phyloP scores from a whole-genome alignment of 306 rosid species.

The Sphenostylis stenocarpa region DNA sequence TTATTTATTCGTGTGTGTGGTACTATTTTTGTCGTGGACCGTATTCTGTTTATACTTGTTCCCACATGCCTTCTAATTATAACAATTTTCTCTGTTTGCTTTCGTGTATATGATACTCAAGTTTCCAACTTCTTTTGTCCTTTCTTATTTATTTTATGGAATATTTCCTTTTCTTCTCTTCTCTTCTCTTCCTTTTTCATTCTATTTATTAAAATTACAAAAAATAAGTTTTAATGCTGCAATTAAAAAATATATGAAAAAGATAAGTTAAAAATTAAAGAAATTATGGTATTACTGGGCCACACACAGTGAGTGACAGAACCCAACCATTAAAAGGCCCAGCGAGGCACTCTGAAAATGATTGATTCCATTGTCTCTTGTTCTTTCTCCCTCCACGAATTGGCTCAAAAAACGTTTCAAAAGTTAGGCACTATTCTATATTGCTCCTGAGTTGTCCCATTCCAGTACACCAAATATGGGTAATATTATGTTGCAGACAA shows the following conservation, averaged over 20 bases:
- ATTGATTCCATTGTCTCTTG: constrained; percentile 21
- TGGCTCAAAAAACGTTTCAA: constrained; percentile 21
- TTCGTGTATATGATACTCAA: background rate
- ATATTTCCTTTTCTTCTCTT: background rate
- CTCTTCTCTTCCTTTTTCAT: background rate
- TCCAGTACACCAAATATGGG: background rate
- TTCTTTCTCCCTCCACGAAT: background rate
- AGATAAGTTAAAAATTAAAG: too few relatives aligned
- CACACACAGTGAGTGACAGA: background rate
- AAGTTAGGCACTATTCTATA: constrained; percentile 34
- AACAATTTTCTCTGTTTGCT: background rate
- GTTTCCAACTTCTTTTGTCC: constrained; percentile 5
- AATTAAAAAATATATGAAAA: too few relatives aligned
- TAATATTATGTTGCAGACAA: background rate
- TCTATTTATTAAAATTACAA: too few relatives aligned
- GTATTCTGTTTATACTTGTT: background rate
- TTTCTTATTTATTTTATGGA: background rate
- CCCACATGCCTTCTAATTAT: background rate
- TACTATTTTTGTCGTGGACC: constrained; percentile 1
- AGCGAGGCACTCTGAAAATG: constrained; percentile 27
- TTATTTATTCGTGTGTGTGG: background rate
- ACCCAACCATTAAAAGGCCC: constrained; percentile 10
- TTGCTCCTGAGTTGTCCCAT: constrained; percentile 26
- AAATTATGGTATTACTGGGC: background rate
- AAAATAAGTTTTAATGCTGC: too few relatives aligned